These are phyloP conservation scores for Amanita inopinata DNA, from an alignment of 768 basidiomycete genomes.

Conservation along the genomic window DNA sequence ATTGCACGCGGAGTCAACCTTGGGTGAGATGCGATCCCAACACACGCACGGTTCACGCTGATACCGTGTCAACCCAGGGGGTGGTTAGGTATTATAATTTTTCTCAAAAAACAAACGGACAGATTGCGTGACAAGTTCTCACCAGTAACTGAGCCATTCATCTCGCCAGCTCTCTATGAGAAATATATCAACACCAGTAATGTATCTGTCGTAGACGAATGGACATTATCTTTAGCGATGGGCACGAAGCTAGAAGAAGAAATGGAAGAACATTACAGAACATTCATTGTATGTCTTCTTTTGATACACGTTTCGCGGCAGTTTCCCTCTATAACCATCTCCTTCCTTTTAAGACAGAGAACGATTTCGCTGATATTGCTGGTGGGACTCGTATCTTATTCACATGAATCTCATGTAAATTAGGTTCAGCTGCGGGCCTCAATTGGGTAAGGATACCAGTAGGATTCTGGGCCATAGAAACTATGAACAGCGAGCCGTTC, in stretches of 20 bases:
- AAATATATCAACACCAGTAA: slow-evolving; percentile 37
- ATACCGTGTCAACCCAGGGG: slow-evolving; percentile 24
- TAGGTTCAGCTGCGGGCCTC: slow-evolving; percentile 72
- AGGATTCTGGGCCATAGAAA: slow-evolving; percentile 84
- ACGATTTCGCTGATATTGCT: slow-evolving; percentile 28
- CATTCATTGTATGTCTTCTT: slow-evolving; percentile 58
- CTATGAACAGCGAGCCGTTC: slow-evolving; percentile 69
- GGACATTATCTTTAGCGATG: slow-evolving; percentile 64
- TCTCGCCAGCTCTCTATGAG: slow-evolving; percentile 60
- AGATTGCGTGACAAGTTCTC: not conserved
- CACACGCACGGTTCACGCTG: slow-evolving; percentile 23
- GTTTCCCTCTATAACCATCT: not conserved
- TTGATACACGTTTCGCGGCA: not conserved
- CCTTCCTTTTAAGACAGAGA: slow-evolving; percentile 20
- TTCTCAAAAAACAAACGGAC: not conserved
- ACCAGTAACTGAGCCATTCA: slow-evolving; percentile 75
- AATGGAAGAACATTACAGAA: slow-evolving; percentile 75
- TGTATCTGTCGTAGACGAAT: slow-evolving; percentile 55
- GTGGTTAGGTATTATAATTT: slow-evolving; percentile 28
- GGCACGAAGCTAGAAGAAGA: slow-evolving; percentile 52
- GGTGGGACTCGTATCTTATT: slow-evolving; percentile 14
- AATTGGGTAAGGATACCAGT: slow-evolving; percentile 84
- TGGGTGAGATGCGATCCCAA: slow-evolving; percentile 30
- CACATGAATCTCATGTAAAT: not conserved
- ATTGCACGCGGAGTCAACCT: slow-evolving; percentile 43